Conservation (phyloP, 1,284 basidiomycete genomes). For the Melampsora americana region DNA sequence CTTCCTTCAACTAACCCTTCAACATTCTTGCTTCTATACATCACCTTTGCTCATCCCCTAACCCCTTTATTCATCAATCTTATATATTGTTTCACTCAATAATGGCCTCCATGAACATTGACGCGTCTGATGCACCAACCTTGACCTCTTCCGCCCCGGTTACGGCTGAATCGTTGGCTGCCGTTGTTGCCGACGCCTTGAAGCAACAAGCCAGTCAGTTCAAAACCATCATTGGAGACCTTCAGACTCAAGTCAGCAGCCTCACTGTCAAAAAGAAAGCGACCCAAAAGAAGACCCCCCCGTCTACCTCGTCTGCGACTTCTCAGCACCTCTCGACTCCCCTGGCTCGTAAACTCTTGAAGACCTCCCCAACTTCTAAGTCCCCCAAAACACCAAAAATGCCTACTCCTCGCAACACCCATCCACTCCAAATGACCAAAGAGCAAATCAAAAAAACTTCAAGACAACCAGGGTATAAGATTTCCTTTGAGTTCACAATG, state of each 20-base stretch:
- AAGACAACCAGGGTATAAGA: conserved; percentile 6
- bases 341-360: neutral
- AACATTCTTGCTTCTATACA: no score
- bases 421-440: no score
- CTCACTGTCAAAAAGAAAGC: neutral
- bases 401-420: no score
- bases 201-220: neutral
- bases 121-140: neutral
- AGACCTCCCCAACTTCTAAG: neutral
- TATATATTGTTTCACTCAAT: no score
- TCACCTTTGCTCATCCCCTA: no score
- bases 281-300: no score
- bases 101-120: conserved; percentile 2
- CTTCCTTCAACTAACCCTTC: neutral
- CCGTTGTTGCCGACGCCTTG: neutral
- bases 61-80: neutral
- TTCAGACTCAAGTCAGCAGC: neutral
- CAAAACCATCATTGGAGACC: neutral
- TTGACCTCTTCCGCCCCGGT: neutral
- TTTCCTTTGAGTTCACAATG: neutral
- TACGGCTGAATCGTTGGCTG: neutral
- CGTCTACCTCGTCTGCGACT: no score
- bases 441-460: no score
- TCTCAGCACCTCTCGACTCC: no score
- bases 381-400: no score